phyloP scores from a whole-genome alignment of 495 filamentous ascomycete genomes.

The Pyrenula aspistea region DNA sequence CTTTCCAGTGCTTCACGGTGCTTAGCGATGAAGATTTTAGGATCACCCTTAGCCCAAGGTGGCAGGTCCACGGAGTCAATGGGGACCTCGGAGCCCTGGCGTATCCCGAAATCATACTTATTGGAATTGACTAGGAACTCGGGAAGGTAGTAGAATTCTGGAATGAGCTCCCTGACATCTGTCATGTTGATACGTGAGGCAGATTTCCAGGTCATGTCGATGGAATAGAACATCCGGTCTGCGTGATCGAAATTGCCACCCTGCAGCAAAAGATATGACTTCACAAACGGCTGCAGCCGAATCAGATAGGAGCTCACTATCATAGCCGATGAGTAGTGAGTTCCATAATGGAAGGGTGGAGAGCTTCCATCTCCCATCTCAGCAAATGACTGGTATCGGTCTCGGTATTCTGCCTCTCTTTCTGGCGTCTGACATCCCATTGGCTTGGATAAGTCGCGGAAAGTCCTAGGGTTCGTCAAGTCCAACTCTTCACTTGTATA shows the following conservation, averaged over 20 bases:
- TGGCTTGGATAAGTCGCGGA: conserved; percentile 85
- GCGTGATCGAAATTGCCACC: conserved; percentile 95
- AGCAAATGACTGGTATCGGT: conserved; percentile 75
- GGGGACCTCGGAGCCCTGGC: conserved; percentile 63
- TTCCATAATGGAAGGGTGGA: conserved; percentile 91
- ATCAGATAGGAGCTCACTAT: conserved; percentile 95
- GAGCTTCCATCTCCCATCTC: conserved; percentile 75
- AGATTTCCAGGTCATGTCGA: conserved; percentile 82
- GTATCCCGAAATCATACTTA: conserved; percentile 78
- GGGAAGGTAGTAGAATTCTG: conserved; percentile 93
- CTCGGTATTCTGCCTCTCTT: conserved; percentile 64
- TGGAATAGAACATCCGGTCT: conserved; percentile 88
- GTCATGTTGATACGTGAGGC: conserved; percentile 82
- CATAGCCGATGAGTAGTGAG: conserved; percentile 98
- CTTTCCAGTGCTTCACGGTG: conserved; percentile 90
- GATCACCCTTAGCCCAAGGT: conserved; percentile 94
- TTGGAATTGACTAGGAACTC: conserved; percentile 91
- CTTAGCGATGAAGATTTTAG: conserved; percentile 89
- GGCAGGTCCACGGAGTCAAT: conserved; percentile 81
- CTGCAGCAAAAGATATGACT: conserved; percentile 93
- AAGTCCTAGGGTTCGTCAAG: conserved; percentile 66
- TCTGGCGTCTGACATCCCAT: conserved; percentile 85
- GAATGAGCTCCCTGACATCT: conserved; percentile 86
- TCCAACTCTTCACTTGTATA: conserved; percentile 95
- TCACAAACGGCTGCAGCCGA: conserved; percentile 87